These are phyloP conservation scores for Chytriomyces sp. DNA, from an alignment of 192 early-diverging fungal species.

Conservation along the genomic window DNA sequence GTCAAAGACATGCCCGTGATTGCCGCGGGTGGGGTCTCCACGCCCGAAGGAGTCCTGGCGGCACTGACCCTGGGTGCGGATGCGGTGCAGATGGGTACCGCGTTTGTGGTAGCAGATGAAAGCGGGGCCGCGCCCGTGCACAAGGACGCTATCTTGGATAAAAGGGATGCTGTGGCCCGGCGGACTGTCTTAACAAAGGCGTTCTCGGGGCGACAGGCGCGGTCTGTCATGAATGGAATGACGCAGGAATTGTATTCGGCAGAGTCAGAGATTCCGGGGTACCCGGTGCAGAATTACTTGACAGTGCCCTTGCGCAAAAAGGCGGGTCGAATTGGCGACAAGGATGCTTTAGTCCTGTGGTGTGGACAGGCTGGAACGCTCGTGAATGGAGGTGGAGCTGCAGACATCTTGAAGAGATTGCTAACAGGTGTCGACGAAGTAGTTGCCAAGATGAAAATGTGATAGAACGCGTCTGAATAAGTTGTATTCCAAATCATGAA, in stretches of 20 bases:
- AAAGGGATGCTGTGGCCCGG: neutral
- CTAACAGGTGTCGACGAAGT: neutral
- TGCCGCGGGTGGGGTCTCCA: constrained; percentile 7
- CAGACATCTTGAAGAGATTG: neutral
- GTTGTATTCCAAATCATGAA: no score
- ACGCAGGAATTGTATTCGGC: neutral
- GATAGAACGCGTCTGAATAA: no score
- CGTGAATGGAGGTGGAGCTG: neutral
- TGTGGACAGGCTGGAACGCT: constrained; percentile 18
- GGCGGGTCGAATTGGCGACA: constrained; percentile 2
- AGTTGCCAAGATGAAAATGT: neutral
- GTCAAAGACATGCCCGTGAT: constrained; percentile 8
- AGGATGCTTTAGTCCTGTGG: constrained; percentile 1
- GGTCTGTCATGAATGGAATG: neutral
- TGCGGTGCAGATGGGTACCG: constrained; percentile 9
- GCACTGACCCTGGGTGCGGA: constrained; percentile 5
- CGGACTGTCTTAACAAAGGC: neutral
- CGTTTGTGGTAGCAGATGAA: constrained; percentile 9
- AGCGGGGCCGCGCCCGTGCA: constrained; percentile 3
- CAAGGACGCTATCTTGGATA: neutral
- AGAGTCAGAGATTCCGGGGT: neutral
- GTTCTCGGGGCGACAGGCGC: neutral
- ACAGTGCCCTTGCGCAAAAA: constrained; percentile 1
- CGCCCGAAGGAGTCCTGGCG: constrained; percentile 1
- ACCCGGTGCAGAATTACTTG: constrained; percentile 14